Conservation (phyloP, 495 filamentous ascomycete genomes). For the Podospora appendiculata region DNA sequence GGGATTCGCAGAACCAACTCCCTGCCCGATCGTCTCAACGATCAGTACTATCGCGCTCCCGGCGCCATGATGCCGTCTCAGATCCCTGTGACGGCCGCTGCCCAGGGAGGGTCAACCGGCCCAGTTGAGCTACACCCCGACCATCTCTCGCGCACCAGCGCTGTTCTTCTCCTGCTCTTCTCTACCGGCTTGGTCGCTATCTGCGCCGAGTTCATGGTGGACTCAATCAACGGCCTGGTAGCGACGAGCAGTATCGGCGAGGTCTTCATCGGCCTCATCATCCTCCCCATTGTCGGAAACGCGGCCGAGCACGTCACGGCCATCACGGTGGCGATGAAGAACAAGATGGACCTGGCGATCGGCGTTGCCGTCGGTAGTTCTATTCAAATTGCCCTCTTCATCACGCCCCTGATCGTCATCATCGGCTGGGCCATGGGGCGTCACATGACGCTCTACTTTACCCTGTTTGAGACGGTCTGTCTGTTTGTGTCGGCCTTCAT, state of each 20-base stretch:
- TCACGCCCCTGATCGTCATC: constrained; percentile 81
- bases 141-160: constrained; percentile 64
- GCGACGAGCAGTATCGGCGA: constrained; percentile 54
- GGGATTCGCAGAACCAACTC: constrained; percentile 73
- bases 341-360: constrained; percentile 94
- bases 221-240: constrained; percentile 68
- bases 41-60: constrained; percentile 30
- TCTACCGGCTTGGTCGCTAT: constrained; percentile 75
- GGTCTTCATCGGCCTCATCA: constrained; percentile 81
- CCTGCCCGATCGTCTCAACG: constrained; percentile 62
- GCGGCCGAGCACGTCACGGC: constrained; percentile 90
- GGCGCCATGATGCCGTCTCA: constrained; percentile 35
- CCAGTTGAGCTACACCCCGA: constrained; percentile 37
- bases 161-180: constrained; percentile 53
- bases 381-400: constrained; percentile 85
- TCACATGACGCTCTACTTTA: constrained; percentile 86
- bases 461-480: constrained; percentile 81
- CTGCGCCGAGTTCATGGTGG: constrained; percentile 84
- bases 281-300: constrained; percentile 85
- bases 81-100: constrained; percentile 24
- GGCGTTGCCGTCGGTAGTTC: constrained; percentile 82
- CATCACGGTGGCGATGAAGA: constrained; percentile 80
- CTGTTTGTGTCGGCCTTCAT: constrained; percentile 83
- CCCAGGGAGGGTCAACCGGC: constrained; percentile 22
- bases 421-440: constrained; percentile 81